phyloP scores from a whole-genome alignment of 352 stramenopile species.

The Blastocystis sp. region DNA sequence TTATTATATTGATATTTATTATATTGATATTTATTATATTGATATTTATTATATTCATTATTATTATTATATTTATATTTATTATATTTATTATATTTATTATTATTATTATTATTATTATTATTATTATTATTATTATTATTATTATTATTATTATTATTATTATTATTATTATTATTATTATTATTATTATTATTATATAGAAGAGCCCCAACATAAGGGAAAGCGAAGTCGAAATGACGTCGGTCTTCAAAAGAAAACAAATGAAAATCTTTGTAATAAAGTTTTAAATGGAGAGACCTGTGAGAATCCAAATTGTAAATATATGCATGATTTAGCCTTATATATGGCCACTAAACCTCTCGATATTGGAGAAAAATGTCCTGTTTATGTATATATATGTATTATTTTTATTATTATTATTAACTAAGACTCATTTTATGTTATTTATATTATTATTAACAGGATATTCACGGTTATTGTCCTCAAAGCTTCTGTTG shows the following conservation, averaged over 20 bases:
- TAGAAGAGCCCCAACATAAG: no score
- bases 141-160: no score
- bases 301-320: not conserved
- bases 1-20: not conserved
- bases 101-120: no score
- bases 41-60: not conserved
- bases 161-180: no score
- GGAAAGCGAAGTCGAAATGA: constrained; percentile 26
- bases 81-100: no score
- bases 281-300: no score
- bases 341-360: constrained; percentile 59
- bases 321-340: constrained; percentile 40
- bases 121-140: no score
- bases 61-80: no score
- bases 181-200: no score
- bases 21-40: not conserved
- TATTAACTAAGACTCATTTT: no score
- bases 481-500: constrained; percentile 20
- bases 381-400: constrained; percentile 15
- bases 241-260: constrained; percentile 13
- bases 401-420: constrained; percentile 23
- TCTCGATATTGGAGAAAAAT: constrained; percentile 61
- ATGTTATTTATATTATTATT: no score
- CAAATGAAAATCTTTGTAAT: constrained; percentile 2
- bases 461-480: constrained; percentile 13